Base-by-base conservation (phyloP, 2,329 filamentous ascomycete species). In the Alternaria sp. region DNA sequence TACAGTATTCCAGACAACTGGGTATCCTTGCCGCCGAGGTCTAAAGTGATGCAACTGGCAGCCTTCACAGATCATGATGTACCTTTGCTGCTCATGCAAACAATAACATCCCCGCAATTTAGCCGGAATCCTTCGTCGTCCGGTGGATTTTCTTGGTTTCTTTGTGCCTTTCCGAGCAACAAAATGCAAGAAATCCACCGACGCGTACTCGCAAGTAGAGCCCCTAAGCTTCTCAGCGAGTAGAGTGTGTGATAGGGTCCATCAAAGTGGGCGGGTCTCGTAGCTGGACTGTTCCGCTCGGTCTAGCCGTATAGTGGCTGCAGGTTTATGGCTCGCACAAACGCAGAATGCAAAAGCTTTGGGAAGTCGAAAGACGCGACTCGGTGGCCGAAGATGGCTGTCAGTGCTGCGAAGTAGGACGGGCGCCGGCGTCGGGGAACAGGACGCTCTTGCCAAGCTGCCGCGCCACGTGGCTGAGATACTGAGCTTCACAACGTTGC, bases 371-470 rank as follows among this genome's bases (percentile, higher is more conserved):
- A 30, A 19, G 49, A 19, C 32, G 19, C 17, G 19, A 19, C 17
- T 51, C n/a, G 49, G 49, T 51, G 13, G 15, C 49, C 19, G 30
- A 36, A 52, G 49, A 30, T 36, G 19, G 28, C n/a, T 50, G 28
- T 32, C n/a, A 28, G n/a, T 12, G 28, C 26, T 21, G 32, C 43
- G 23, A 52, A 45, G 46, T 46, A 26, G 43, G 21, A 32, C 23
- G 8, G 28, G 28, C 40, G 17, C 23, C 21, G 51, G 21, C 9
- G 46, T 26, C 47, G 21, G 11, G 55, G 43, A 21, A 36, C 26
- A 55, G 43, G 44, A 21, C 32, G 32, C 23, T 23, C 30, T 21
- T 25, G 60, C 49, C 60, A 59, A 59, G 56, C 23, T 36, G 43
- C 36, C 55, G 40, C 28, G 17, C 40, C 46, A 21, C 21, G 13